These are phyloP conservation scores for Mortierella antarctica DNA, from an alignment of 192 early-diverging fungal genomes.

Conservation along the genomic window DNA sequence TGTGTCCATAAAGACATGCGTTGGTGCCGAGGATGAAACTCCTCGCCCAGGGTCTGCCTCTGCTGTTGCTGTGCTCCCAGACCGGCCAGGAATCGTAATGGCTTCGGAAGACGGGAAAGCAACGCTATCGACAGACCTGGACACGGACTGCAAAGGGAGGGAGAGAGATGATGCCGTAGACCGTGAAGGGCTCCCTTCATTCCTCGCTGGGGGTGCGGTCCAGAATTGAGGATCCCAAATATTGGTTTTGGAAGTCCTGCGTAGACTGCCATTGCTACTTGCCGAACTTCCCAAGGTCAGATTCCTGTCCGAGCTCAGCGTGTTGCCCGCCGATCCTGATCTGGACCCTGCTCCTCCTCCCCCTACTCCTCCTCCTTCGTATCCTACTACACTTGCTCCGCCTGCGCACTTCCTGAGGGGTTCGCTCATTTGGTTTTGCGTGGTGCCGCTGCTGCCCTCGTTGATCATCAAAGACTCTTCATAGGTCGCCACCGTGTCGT, in stretches of 20 bases:
- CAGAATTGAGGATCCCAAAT: constrained; percentile 52
- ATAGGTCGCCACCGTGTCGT: not conserved
- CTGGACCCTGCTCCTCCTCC: not conserved
- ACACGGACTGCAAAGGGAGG: not conserved
- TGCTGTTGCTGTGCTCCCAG: no score
- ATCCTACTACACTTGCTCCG: no score
- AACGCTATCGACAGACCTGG: no score
- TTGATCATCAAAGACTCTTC: not conserved
- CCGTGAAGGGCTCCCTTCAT: not conserved
- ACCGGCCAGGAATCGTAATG: no score
- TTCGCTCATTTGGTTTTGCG: not conserved
- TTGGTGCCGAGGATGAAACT: no score
- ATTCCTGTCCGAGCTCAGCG: constrained; percentile 20
- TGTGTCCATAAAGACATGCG: no score
- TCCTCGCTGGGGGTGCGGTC: constrained; percentile 3
- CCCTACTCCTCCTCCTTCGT: not conserved
- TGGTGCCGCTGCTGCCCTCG: not conserved
- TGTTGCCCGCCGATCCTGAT: constrained; percentile 7
- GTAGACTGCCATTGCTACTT: constrained; percentile 2
- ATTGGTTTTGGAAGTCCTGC: not conserved
- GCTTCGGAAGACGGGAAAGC: no score
- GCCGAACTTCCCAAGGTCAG: constrained; percentile 8
- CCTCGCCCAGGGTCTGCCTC: no score
- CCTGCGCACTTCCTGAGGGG: not conserved
- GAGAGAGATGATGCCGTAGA: constrained; percentile 2